These are phyloP conservation scores for Prosopis cineraria DNA, from an alignment of 306 rosid genomes.

Conservation along the genomic window DNA sequence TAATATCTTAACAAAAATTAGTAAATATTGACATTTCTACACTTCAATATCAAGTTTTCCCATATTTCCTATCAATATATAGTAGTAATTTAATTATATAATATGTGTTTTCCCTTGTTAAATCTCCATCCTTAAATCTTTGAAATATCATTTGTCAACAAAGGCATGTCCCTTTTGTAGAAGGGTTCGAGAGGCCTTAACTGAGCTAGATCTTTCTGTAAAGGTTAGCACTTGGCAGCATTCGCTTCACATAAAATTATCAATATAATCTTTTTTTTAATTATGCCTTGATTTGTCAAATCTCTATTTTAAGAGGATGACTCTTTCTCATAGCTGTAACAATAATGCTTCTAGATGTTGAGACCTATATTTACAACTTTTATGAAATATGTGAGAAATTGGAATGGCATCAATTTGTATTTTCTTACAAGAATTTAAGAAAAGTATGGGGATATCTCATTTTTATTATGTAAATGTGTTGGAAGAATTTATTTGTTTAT, in stretches of 20 bases:
- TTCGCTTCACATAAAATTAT: constrained; percentile 21
- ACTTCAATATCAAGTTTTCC: not conserved
- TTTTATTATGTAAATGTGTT: not conserved
- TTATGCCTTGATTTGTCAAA: not conserved
- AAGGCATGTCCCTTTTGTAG: constrained; percentile 99
- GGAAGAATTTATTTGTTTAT: not conserved
- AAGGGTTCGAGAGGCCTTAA: constrained; percentile 93
- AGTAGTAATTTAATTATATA: constrained; percentile 20
- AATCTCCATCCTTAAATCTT: constrained; percentile 22
- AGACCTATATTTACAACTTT: not conserved
- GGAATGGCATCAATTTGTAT: not conserved
- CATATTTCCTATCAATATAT: not conserved
- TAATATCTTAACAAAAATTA: too few species aligned
- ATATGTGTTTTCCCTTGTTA: not conserved
- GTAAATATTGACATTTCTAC: not conserved
- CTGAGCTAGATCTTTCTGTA: constrained; percentile 86
- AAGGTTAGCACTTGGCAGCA: constrained; percentile 58
- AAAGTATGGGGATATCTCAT: not conserved
- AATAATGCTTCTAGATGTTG: not conserved
- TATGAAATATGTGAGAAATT: too few species aligned
- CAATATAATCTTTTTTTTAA: not conserved
- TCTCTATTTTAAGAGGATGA: not conserved
- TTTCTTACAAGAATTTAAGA: not conserved
- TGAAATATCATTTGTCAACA: constrained; percentile 54
- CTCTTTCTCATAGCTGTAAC: not conserved